Evolutionary conservation across 441 rosid species (phyloP), one percentile per base, ranked within the genome.

Genomic region (Populus hybrid): DNA sequence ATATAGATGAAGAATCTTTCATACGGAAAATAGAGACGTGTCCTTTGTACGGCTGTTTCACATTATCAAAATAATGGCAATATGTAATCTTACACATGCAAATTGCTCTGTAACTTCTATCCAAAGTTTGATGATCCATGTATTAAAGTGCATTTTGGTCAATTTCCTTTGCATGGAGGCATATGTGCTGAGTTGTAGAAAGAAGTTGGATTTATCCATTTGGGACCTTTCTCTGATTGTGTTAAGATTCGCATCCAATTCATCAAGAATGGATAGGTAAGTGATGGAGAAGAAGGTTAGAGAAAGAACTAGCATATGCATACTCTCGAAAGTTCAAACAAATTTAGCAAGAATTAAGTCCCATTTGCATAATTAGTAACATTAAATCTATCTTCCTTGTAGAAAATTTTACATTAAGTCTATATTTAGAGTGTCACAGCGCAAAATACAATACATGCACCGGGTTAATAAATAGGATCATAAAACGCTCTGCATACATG

Each of bases 201-300:
- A 61, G 67, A 46, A 71, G 53, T 85, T 73, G 86, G 79, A 78
- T 84, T 84, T 85, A 87, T 87, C 85, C 86, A 85, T 36, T 80
- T 71, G 80, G 85, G 81, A 81, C 82, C 87, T 30, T 81, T 85
- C 79, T 61, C 34, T 82, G 71, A 76, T 71, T n/a, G 69, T 4
- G 79, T 70, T 72, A 71, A 75, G 75, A 87, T 85, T 85, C 82
- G 78, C 77, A 68, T 75, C 78, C 42, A 57, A 75, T 68, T 72
- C 82, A 76, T 8, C 50, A 42, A 35, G 14, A 20, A 16, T 9
- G 18, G 16, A 74, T 28, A 24, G n/a, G 10, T 67, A 34, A 26
- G 64, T 50, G 65, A 71, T 30, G 10, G 12, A 32, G 10, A 30
- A 30, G 32, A 72, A 32, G 42, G 12, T 30, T 2, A 35, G 69